phyloP scores from a whole-genome alignment of 768 basidiomycete species.

The Chalciporus pseudorubinellus region DNA sequence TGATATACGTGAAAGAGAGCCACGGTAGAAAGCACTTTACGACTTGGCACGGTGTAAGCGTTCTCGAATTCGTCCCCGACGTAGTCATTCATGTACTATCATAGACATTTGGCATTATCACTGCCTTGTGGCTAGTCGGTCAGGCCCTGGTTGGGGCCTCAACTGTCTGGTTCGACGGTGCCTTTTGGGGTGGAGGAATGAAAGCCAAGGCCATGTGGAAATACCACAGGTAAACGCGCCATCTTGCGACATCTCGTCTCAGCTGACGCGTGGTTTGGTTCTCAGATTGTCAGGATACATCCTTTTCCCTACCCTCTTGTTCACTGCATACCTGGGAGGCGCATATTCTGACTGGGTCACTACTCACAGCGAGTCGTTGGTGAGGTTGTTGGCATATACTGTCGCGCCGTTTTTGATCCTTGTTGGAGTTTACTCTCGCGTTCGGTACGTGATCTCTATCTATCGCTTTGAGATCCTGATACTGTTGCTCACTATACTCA shows the following conservation, averaged over 20 bases:
- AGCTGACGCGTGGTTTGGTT: slow-evolving; percentile 1
- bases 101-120: slow-evolving; percentile 63
- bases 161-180: slow-evolving; percentile 76
- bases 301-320: slow-evolving; percentile 56
- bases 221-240: slow-evolving; percentile 61
- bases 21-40: slow-evolving; percentile 56
- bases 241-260: background rate
- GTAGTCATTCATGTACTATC: background rate
- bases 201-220: slow-evolving; percentile 80
- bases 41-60: slow-evolving; percentile 72
- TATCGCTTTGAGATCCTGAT: too few relatives aligned
- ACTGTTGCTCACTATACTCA: slow-evolving; percentile 1
- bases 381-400: slow-evolving; percentile 51
- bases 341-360: slow-evolving; percentile 62
- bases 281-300: slow-evolving; percentile 71
- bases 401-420: slow-evolving; percentile 52
- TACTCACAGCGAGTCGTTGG: slow-evolving; percentile 33
- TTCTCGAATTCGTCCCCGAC: background rate
- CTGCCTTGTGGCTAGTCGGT: slow-evolving; percentile 57
- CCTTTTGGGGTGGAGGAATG: slow-evolving; percentile 64
- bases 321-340: slow-evolving; percentile 69
- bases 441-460: slow-evolving; percentile 44
- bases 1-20: slow-evolving; percentile 59
- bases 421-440: slow-evolving; percentile 42
- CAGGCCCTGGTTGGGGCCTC: slow-evolving; percentile 66